These are phyloP conservation scores for Wickerhamiella vanderwaltii DNA, from an alignment of 805 yeast genomes.

Conservation along the genomic window DNA sequence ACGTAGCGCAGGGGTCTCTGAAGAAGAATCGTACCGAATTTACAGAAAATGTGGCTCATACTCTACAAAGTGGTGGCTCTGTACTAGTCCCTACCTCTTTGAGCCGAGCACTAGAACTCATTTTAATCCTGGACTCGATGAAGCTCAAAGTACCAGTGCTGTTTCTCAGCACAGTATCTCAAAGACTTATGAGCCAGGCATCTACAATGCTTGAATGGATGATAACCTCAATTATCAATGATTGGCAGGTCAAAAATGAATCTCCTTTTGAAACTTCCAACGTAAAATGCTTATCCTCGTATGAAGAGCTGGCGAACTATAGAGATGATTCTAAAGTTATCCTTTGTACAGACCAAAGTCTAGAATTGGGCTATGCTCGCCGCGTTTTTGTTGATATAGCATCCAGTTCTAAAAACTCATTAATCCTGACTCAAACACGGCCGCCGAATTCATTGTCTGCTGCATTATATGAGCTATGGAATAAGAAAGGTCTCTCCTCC, in stretches of 20 bases:
- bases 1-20: conserved; percentile 43
- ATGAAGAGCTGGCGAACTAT: conserved; percentile 32
- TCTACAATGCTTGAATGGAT: conserved; percentile 92
- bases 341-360: conserved; percentile 57
- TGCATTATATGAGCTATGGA: conserved; percentile 32
- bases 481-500: conserved; percentile 26
- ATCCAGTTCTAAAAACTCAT: conserved; percentile 50
- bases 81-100: conserved; percentile 74
- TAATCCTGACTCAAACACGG: conserved; percentile 62
- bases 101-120: conserved; percentile 68
- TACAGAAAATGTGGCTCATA: conserved; percentile 47
- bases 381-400: conserved; percentile 37
- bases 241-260: conserved; percentile 63
- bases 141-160: conserved; percentile 58
- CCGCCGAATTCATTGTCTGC: conserved; percentile 37
- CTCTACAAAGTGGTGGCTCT: conserved; percentile 64
- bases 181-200: conserved; percentile 67
- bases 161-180: conserved; percentile 65
- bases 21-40: conserved; percentile 53
- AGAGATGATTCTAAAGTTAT: conserved; percentile 52
- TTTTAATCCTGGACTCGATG: conserved; percentile 55
- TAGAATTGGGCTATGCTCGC: conserved; percentile 49
- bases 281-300: conserved; percentile 46
- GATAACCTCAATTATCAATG: conserved; percentile 72
- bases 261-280: conserved; percentile 69